Evolutionary conservation across 768 basidiomycete genomes (phyloP).

Genomic region (Trametes meyenii): DNA sequence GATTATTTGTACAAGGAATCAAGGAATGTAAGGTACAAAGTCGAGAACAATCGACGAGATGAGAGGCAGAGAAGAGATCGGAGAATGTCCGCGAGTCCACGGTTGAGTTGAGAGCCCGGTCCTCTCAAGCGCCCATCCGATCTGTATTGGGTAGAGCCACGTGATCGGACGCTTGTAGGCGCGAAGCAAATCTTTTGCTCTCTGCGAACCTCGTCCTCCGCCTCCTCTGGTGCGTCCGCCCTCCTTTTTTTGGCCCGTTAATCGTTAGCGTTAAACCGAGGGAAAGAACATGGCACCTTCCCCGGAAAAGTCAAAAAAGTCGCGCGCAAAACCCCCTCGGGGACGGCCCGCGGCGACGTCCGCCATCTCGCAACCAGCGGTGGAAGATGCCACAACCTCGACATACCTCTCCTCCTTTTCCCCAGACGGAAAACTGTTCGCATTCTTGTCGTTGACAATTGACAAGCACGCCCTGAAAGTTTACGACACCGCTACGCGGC

Average conservation of each 20-base stretch:
- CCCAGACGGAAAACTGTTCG: constrained; percentile 56
- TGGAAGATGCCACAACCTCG: constrained; percentile 48
- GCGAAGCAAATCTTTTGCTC: constrained; percentile 24
- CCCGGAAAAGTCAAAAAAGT: constrained; percentile 51
- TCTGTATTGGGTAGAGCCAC: not conserved
- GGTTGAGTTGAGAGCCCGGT: constrained; percentile 11
- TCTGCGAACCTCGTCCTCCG: constrained; percentile 11
- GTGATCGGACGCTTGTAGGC: constrained; percentile 10
- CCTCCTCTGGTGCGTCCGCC: constrained; percentile 8
- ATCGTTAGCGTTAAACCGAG: not conserved
- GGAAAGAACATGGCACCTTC: constrained; percentile 26
- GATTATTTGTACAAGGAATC: not conserved
- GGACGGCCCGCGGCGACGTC: constrained; percentile 57
- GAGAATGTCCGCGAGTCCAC: not conserved
- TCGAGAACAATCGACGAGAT: not conserved
- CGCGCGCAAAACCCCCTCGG: constrained; percentile 53
- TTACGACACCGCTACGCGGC: constrained; percentile 58
- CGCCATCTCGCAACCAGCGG: constrained; percentile 56
- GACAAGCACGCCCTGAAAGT: constrained; percentile 74
- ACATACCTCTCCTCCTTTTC: constrained; percentile 61
- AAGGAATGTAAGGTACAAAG: not conserved
- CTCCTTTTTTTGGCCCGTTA: not conserved
- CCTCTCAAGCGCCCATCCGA: not conserved
- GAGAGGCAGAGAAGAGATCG: constrained; percentile 2
- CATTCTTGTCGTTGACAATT: constrained; percentile 62